phyloP scores from a whole-genome alignment of 2,329 filamentous ascomycete species.

The Xylariaceae sp. region DNA sequence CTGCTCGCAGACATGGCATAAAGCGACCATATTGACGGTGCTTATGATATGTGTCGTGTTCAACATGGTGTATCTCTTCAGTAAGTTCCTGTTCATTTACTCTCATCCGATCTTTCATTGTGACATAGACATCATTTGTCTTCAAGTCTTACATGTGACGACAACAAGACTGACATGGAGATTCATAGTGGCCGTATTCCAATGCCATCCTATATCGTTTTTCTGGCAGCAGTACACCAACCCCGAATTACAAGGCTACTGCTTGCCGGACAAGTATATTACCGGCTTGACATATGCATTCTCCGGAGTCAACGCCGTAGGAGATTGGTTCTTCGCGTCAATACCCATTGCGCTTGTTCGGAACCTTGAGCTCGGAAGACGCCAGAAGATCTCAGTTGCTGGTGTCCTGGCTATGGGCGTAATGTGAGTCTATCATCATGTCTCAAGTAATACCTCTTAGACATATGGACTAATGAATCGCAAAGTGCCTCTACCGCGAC shows the following conservation, averaged over 20 bases:
- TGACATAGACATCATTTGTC: too few species aligned
- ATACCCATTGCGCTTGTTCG: conserved; percentile 36
- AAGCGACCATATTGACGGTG: conserved; percentile 32
- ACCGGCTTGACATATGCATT: conserved; percentile 34
- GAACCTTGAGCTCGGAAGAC: conserved; percentile 33
- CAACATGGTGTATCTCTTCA: conserved; percentile 34
- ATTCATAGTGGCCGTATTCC: conserved; percentile 32
- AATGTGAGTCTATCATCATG: conserved; percentile 31
- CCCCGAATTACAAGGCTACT: conserved; percentile 29
- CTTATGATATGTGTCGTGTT: conserved; percentile 32
- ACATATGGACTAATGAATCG: background rate
- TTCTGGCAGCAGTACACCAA: conserved; percentile 36
- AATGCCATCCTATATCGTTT: conserved; percentile 36
- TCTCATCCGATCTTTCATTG: background rate
- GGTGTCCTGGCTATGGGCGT: conserved; percentile 33
- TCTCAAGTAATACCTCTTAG: background rate
- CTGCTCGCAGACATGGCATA: conserved; percentile 32
- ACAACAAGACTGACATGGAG: background rate
- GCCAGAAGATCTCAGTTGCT: conserved; percentile 34
- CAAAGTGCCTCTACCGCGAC: conserved; percentile 38
- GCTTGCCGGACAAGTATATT: conserved; percentile 30
- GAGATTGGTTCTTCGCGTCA: conserved; percentile 36
- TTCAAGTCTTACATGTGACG: background rate
- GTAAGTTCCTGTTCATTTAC: background rate
- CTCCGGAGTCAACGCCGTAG: conserved; percentile 31